Percentiles rank a stretch among this genome's conserved stretches.
phyloP scores from a whole-genome alignment of 306 rosid species.

The Myrica gale region DNA sequence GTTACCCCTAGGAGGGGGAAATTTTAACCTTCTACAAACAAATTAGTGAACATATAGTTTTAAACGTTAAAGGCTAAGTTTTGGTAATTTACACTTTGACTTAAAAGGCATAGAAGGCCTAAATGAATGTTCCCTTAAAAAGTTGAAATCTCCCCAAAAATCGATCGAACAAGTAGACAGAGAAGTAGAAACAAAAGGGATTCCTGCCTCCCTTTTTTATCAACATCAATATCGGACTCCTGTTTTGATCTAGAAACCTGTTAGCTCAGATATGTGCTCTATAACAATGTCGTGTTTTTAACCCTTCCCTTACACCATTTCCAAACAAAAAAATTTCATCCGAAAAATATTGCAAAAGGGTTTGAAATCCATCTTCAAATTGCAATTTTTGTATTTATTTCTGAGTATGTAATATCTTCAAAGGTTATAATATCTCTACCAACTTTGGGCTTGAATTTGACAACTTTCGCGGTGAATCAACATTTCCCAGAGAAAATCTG shows the following conservation, averaged over 20 bases:
- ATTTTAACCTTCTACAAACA: background rate
- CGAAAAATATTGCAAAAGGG: constrained; percentile 15
- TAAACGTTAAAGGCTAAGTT: background rate
- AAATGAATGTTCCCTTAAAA: background rate
- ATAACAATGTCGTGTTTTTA: background rate
- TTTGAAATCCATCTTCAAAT: constrained; percentile 24
- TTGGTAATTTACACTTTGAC: background rate
- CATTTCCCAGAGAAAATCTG: background rate
- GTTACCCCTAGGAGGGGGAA: background rate
- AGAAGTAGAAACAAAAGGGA: background rate
- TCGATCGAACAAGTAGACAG: background rate
- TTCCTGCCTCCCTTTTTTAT: background rate
- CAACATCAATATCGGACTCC: background rate
- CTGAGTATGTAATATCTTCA: background rate
- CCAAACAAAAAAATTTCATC: background rate
- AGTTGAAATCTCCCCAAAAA: background rate
- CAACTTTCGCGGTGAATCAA: constrained; percentile 26
- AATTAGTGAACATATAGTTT: background rate
- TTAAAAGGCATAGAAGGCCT: background rate
- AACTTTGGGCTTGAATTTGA: constrained; percentile 9
- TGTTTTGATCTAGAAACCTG: background rate
- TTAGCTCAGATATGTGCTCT: background rate
- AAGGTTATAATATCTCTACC: background rate
- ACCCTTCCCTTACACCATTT: background rate
- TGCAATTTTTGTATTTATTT: background rate